A percentile compares a stretch with the other conserved stretches of the same genome.
phyloP scores from a whole-genome alignment of 2,329 filamentous ascomycete genomes.

The Fusarium coicis region DNA sequence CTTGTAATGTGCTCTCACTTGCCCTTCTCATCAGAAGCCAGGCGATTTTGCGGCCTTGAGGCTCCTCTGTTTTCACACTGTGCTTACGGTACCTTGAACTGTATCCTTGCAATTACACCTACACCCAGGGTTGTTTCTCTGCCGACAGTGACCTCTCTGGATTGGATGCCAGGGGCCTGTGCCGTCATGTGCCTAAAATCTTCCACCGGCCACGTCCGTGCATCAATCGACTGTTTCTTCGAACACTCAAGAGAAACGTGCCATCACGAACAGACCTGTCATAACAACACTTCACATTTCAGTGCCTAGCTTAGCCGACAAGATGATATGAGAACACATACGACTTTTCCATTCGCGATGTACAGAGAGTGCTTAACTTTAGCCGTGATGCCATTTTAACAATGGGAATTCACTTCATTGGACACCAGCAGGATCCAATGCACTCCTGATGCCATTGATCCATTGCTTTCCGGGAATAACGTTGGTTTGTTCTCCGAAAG shows the following conservation, averaged over 20 bases:
- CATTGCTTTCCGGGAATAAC: constrained; percentile 5
- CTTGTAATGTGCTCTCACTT: constrained; percentile 11
- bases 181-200: constrained; percentile 36
- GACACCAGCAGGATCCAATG: background rate
- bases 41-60: constrained; percentile 7
- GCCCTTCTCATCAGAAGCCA: constrained; percentile 6
- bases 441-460: background rate
- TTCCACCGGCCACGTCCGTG: constrained; percentile 42
- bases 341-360: constrained; percentile 3
- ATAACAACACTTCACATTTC: constrained; percentile 13
- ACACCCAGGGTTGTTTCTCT: constrained; percentile 27
- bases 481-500: background rate
- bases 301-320: constrained; percentile 8
- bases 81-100: constrained; percentile 10
- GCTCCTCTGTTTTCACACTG: constrained; percentile 17
- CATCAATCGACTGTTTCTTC: constrained; percentile 39
- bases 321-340: constrained; percentile 24
- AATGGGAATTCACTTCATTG: constrained; percentile 6
- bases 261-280: constrained; percentile 37
- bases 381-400: constrained; percentile 7
- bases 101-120: constrained; percentile 10
- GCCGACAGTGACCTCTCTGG: constrained; percentile 29
- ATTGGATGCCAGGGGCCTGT: constrained; percentile 8
- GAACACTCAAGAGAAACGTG: constrained; percentile 27
- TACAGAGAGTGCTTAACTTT: background rate